These are phyloP conservation scores for Lipomyces sp. DNA, from an alignment of 805 yeast species.

Conservation along the genomic window DNA sequence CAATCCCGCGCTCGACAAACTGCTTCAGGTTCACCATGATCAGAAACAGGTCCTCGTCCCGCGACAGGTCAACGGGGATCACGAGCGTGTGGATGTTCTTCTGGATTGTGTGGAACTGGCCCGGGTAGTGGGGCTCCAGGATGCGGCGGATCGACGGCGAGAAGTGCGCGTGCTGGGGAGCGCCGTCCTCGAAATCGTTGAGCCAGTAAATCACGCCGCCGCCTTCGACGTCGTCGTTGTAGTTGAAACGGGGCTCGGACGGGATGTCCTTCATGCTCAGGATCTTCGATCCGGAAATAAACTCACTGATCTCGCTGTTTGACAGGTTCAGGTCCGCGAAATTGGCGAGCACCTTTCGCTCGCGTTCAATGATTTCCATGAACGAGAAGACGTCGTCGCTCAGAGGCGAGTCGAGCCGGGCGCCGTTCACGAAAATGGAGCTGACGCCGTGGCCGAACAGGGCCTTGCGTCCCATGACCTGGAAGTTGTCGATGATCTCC, in stretches of 20 bases:
- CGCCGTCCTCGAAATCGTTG: conserved; percentile 71
- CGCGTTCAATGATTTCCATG: conserved; percentile 41
- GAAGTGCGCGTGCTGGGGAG: conserved; percentile 46
- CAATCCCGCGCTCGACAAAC: conserved; percentile 49
- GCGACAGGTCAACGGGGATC: conserved; percentile 61
- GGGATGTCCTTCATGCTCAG: conserved; percentile 16
- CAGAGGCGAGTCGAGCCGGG: conserved; percentile 40
- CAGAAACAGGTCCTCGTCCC: conserved; percentile 50
- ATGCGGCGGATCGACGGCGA: conserved; percentile 49
- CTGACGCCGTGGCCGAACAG: conserved; percentile 34
- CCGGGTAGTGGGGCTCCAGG: conserved; percentile 47
- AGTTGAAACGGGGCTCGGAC: conserved; percentile 37
- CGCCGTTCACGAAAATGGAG: conserved; percentile 64
- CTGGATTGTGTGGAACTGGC: conserved; percentile 63
- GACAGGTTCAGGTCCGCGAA: conserved; percentile 40
- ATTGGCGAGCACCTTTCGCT: conserved; percentile 36
- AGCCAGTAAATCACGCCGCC: conserved; percentile 55
- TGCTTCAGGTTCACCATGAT: conserved; percentile 41
- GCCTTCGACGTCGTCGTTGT: conserved; percentile 31
- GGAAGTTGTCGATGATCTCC: conserved; percentile 32
- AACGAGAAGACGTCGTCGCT: conserved; percentile 38
- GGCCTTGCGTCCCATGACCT: not conserved
- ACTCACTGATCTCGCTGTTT: conserved; percentile 37
- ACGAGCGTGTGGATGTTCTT: conserved; percentile 76
- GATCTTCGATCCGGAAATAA: conserved; percentile 36